Conservation (phyloP, 164 flowering plant species). For the Brasenia schreberi region DNA sequence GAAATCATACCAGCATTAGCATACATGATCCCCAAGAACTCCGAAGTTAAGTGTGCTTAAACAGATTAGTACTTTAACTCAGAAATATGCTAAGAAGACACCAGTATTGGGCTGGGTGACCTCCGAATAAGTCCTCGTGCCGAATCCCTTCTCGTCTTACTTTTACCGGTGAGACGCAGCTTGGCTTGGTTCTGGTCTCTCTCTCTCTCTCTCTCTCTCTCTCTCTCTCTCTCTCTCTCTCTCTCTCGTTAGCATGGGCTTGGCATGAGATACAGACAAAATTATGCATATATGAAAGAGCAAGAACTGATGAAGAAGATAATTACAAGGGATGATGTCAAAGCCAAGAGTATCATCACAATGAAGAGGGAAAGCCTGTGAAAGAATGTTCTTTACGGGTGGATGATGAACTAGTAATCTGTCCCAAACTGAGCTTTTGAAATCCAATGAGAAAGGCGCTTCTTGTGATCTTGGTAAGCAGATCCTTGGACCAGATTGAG, state of each 20-base stretch:
- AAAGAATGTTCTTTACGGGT: neutral
- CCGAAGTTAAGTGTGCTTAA: too few relatives aligned
- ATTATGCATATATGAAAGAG: neutral
- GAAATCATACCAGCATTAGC: too few relatives aligned
- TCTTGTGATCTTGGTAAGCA: slow-evolving; percentile 59
- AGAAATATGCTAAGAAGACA: too few relatives aligned
- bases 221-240: too few relatives aligned
- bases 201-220: too few relatives aligned
- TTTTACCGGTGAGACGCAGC: too few relatives aligned
- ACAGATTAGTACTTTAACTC: too few relatives aligned
- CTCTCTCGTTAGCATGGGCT: neutral
- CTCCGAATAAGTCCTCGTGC: too few relatives aligned
- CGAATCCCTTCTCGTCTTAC: too few relatives aligned
- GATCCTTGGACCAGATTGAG: slow-evolving; percentile 32
- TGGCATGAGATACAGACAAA: neutral
- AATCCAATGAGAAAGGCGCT: slow-evolving; percentile 62
- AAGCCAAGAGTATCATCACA: neutral
- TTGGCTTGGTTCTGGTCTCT: too few relatives aligned
- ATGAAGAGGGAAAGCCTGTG: neutral
- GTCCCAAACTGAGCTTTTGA: slow-evolving; percentile 37
- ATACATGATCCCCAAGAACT: too few relatives aligned
- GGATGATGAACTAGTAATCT: neutral
- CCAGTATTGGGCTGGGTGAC: too few relatives aligned
- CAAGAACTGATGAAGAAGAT: neutral
- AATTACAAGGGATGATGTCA: neutral